Evolutionary conservation across 2,329 filamentous ascomycete species (phyloP).

Genomic region (Sporothrix brunneoviolacea): DNA sequence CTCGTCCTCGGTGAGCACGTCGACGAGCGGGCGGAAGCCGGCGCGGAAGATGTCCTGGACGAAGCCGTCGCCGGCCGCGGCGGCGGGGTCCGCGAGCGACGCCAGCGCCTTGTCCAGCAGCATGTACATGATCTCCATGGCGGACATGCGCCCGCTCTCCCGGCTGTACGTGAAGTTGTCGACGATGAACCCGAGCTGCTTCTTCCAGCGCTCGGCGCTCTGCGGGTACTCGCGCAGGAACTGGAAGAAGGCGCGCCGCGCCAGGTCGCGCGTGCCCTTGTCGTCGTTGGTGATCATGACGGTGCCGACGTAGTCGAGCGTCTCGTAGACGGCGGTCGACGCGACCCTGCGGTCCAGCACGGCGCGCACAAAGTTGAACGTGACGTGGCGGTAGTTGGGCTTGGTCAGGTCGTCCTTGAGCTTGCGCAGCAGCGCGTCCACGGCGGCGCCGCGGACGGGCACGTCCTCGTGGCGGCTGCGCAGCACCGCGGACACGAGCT

Average conservation of each 20-base stretch:
- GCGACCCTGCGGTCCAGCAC: constrained; percentile 80
- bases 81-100: constrained; percentile 3
- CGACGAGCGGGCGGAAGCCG: constrained; percentile 79
- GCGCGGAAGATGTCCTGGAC: constrained; percentile 74
- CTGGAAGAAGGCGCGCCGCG: constrained; percentile 84
- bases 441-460: constrained; percentile 68
- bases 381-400: constrained; percentile 83
- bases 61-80: constrained; percentile 49
- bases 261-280: constrained; percentile 77
- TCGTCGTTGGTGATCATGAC: constrained; percentile 98
- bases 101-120: constrained; percentile 74
- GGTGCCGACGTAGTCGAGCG: constrained; percentile 77
- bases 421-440: constrained; percentile 75
- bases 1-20: constrained; percentile 83
- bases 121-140: constrained; percentile 85
- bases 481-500: constrained; percentile 77
- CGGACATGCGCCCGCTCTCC: constrained; percentile 79
- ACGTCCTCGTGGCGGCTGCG: constrained; percentile 73
- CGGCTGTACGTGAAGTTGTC: constrained; percentile 88
- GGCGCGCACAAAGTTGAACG: constrained; percentile 87
- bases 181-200: constrained; percentile 82
- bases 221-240: constrained; percentile 94
- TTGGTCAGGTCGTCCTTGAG: constrained; percentile 87
- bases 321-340: constrained; percentile 83
- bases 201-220: constrained; percentile 78